Conservation (phyloP, 2,329 filamentous ascomycete genomes). For the Arthrobotrys sphaeroides region DNA sequence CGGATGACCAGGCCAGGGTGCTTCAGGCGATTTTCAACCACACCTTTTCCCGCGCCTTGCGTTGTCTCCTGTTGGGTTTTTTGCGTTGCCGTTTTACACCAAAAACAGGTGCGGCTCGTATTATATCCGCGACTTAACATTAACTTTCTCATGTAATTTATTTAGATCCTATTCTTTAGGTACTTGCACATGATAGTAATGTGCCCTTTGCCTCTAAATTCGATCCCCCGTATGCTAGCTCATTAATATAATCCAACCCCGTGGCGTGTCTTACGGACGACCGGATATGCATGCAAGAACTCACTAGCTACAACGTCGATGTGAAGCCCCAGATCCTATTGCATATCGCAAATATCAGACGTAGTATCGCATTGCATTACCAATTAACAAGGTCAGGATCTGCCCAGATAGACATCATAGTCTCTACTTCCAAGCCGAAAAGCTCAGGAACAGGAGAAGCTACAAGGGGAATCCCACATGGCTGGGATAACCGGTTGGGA, state of each 20-base stretch:
- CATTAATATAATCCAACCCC: not conserved
- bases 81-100: conserved; percentile 27
- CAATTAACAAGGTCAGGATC: not conserved
- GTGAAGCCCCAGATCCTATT: conserved; percentile 3
- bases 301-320: not conserved
- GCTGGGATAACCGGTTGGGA: conserved; percentile 6
- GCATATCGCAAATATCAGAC: no score
- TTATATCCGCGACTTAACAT: no score
- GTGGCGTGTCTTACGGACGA: conserved; percentile 38
- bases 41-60: conserved; percentile 12
- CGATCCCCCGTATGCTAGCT: not conserved
- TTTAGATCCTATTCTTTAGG: not conserved
- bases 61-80: conserved; percentile 47
- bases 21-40: conserved; percentile 22
- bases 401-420: not conserved
- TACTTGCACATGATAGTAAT: conserved; percentile 27
- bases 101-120: not conserved
- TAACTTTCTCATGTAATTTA: no score
- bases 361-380: not conserved
- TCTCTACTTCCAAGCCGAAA: no score
- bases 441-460: conserved; percentile 18
- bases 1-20: conserved; percentile 14
- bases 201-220: not conserved
- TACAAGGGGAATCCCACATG: conserved; percentile 36
- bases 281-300: conserved; percentile 34